Evolutionary conservation across 306 rosid genomes (phyloP), one percentile per base, ranked within the genome.

Genomic region (Abrus precatorius): DNA sequence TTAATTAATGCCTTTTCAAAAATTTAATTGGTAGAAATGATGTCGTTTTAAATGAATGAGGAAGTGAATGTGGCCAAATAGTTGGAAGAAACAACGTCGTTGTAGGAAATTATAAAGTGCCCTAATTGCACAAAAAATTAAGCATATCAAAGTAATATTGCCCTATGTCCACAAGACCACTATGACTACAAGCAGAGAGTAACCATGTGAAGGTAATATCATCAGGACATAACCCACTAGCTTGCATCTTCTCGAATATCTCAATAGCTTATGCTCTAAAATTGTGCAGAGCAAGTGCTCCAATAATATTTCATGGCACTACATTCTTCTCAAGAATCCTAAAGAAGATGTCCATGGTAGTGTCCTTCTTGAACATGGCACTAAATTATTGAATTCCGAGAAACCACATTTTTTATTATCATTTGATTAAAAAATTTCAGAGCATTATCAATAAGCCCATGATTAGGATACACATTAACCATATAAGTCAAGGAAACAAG

Each of bases 131-230:
- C 20, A 20, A 20, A 20, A 20, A 20, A 20, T 20, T 20, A 20
- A 20, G 20, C 20, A 20, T 20, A 20, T 20, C 20, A 20, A 20
- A 20, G 20, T 20, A 20, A 20, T 20, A 20, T 20, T 0, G 20
- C 20, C 20, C 20, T 20, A 20, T 20, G 20, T 20, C 20, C 20
- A 20, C 20, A 20, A 20, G 20, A 20, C 20, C 20, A 20, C 20
- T 20, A 74, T 90, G 92, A 72, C 84, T 85, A 77, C 97, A 92
- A 14, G 97, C 93, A n/a, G 93, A 90, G 68, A 92, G 92, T 84
- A 92, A 41, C 56, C 88, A 91, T 0, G 81, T 89, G 89, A 92
- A 89, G 38, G 91, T 90, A 78, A 92, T 83, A 84, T 82, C 84
- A 75, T 92, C 93, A 0, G 97, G 95, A 80, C 34, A 65, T 52